Evolutionary conservation across 495 filamentous ascomycete genomes (phyloP), one percentile per base, ranked within the genome.

Genomic region (Penicillium steckii): DNA sequence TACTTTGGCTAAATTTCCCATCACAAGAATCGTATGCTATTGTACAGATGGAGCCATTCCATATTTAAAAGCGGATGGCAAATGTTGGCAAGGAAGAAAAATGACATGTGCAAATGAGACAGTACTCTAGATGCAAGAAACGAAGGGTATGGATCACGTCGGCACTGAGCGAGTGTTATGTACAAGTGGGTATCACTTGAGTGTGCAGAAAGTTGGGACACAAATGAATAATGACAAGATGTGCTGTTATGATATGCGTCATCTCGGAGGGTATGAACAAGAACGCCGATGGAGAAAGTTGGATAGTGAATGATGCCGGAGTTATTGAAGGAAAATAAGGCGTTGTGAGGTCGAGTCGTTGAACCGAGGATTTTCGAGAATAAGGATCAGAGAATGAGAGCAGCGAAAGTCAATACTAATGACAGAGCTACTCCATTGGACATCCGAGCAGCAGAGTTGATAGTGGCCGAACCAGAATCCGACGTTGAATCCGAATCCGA

Each of bases 91-190:
- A 15, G 7, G n/a, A 35, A 35, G n/a, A 37, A 9, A 40, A 44
- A 3, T 17, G n/a, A 29, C 5, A 7, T 35, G 32, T 8, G 38
- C 38, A 41, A 41, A 41, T 41, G 44, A 47, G 66, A 68, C 50
- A 62, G 44, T 27, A 54, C 44, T 42, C 52, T 54, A 48, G 38
- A 54, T 48, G 38, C 42, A 52, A 46, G 15, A 52, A 52, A 46
- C 7, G 23, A 52, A 46, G 38, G 30, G 46, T 48, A 48, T 48
- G 19, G 23, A 18, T 24, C 23, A 37, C 1, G 15, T 3, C 12
- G n/a, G 33, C 32, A 15, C 26, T n/a, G 4, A 22, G 10, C 37
- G 37, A 38, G 38, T 29, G 18, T 17, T 43, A 45, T 43, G 35
- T 46, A 22, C 33, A 38, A 54, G 37, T 35, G 19, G 32, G 29